Conservation (phyloP, 257 asterid species). For the Solanum virginianum region DNA sequence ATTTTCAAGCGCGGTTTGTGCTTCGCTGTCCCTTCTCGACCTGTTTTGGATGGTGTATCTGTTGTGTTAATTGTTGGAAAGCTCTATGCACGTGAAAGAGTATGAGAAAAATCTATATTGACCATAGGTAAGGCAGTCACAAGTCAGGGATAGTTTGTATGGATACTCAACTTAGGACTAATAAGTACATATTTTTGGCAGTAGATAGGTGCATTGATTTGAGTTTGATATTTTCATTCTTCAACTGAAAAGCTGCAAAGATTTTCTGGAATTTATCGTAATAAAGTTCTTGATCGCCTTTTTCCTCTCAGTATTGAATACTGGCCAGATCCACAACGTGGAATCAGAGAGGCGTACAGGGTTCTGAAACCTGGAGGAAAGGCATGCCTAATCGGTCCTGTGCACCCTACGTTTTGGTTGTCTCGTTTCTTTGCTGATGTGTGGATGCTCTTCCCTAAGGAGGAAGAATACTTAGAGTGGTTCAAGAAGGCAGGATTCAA, state of each 20-base stretch:
- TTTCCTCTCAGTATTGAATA: slow-evolving; percentile 59
- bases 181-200: background rate
- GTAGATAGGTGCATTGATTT: background rate
- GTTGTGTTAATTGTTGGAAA: background rate
- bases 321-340: slow-evolving; percentile 99
- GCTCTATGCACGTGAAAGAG: background rate
- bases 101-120: background rate
- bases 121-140: background rate
- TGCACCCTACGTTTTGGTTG: slow-evolving; percentile 80
- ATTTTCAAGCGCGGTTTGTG: background rate
- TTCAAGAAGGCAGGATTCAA: slow-evolving; percentile 81
- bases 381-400: slow-evolving; percentile 94
- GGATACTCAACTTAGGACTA: background rate
- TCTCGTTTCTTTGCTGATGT: slow-evolving; percentile 90
- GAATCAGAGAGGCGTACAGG: slow-evolving; percentile 89
- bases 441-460: slow-evolving; percentile 99
- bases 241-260: background rate
- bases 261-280: background rate
- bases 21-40: background rate
- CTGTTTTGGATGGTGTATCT: background rate
- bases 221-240: background rate
- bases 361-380: slow-evolving; percentile 79
- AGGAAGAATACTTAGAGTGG: slow-evolving; percentile 97
- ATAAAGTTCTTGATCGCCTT: background rate
- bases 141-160: background rate